phyloP scores from a whole-genome alignment of 305 asterid species.

The Galium porrigens region DNA sequence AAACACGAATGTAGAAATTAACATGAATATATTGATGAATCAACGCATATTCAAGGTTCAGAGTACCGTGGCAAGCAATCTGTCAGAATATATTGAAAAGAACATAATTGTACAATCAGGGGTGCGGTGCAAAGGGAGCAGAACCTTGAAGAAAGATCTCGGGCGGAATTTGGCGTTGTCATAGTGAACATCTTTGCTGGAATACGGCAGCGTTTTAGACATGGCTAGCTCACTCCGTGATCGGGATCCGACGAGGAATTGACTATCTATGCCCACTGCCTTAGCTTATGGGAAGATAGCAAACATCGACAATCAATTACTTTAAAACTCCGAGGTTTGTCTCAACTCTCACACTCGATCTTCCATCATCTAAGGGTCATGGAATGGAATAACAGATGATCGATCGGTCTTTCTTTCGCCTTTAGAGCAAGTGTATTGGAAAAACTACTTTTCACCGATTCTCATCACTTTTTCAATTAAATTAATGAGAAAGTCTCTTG shows the following conservation, averaged over 20 bases:
- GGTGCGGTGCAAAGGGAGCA: not conserved
- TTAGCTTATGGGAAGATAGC: not conserved
- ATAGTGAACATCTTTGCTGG: slow-evolving; percentile 71
- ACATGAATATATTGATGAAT: not conserved
- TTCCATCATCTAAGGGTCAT: not conserved
- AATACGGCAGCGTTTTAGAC: slow-evolving; percentile 77
- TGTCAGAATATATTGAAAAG: not conserved
- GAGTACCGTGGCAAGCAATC: not conserved
- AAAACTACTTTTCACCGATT: no score
- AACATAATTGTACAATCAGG: not conserved
- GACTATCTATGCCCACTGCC: not conserved
- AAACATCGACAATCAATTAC: not conserved
- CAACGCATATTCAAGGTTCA: not conserved
- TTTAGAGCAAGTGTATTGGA: no score
- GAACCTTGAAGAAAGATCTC: slow-evolving; percentile 61
- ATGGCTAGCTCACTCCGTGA: slow-evolving; percentile 21
- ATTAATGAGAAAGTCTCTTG: no score
- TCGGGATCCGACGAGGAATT: slow-evolving; percentile 6
- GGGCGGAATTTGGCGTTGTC: slow-evolving; percentile 91
- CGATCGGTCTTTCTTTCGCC: no score
- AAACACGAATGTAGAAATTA: not conserved
- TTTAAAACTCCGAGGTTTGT: not conserved
- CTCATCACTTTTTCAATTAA: no score
- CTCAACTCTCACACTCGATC: not conserved
- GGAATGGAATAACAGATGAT: no score